Evolutionary conservation across 495 filamentous ascomycete genomes (phyloP).

Genomic region (Podospora pseudocomata): DNA sequence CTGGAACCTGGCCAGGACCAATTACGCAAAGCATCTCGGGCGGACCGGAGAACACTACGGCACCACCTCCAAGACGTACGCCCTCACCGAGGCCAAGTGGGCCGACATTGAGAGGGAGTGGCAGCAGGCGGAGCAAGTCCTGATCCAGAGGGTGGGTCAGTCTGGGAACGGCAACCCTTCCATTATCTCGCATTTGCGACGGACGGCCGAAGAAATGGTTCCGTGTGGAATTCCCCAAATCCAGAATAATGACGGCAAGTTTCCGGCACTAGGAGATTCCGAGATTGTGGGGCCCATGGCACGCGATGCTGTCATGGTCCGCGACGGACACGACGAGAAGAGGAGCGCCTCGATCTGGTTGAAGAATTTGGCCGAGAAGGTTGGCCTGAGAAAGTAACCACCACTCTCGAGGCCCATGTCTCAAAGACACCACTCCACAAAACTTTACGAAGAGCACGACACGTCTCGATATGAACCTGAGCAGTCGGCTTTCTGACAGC

Average conservation of each 20-base stretch:
- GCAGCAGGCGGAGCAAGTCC: slow-evolving; percentile 60
- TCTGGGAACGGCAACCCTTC: slow-evolving; percentile 30
- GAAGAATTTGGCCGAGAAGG: slow-evolving; percentile 43
- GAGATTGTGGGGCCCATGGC: slow-evolving; percentile 94
- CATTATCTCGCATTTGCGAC: slow-evolving; percentile 26
- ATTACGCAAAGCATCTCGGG: slow-evolving; percentile 78
- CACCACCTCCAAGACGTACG: slow-evolving; percentile 75
- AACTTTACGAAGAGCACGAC: neutral
- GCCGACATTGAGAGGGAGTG: slow-evolving; percentile 67
- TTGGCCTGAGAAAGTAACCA: slow-evolving; percentile 39
- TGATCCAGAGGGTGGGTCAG: slow-evolving; percentile 48
- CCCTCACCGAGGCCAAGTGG: slow-evolving; percentile 82
- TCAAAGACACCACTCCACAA: neutral
- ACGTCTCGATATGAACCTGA: neutral
- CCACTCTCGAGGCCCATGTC: neutral
- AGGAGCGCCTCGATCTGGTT: slow-evolving; percentile 40
- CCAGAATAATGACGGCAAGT: slow-evolving; percentile 68
- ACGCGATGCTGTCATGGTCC: slow-evolving; percentile 51
- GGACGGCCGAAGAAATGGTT: slow-evolving; percentile 39
- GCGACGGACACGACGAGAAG: slow-evolving; percentile 38
- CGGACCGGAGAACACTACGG: slow-evolving; percentile 87
- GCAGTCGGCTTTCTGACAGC: neutral
- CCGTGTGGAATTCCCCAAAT: slow-evolving; percentile 46
- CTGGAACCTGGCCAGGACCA: slow-evolving; percentile 75
- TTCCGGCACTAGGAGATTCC: slow-evolving; percentile 79